A percentile compares a stretch with the other conserved stretches of the same genome.
These are phyloP conservation scores for Coleophoma crateriformis DNA, from an alignment of 2,329 filamentous ascomycete genomes.

Conservation along the genomic window DNA sequence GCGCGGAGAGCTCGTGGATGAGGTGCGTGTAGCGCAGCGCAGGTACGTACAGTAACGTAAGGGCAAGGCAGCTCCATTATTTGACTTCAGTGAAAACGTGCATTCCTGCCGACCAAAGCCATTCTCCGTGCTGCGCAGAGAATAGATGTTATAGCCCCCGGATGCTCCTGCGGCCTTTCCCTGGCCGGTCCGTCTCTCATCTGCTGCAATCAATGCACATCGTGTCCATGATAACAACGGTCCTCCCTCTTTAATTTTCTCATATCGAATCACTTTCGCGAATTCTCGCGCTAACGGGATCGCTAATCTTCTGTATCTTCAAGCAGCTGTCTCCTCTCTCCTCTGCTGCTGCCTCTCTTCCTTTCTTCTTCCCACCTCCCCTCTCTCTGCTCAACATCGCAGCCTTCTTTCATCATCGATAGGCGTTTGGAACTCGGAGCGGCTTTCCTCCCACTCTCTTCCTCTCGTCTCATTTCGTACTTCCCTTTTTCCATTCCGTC, in stretches of 20 bases:
- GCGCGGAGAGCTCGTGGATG: no score
- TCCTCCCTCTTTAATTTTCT: constrained; percentile 1
- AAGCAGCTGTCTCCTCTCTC: constrained; percentile 7
- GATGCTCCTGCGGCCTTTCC: no score
- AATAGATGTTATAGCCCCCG: no score
- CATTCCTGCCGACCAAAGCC: not conserved
- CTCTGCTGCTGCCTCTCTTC: constrained; percentile 14
- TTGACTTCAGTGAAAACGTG: no score
- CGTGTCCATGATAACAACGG: not conserved
- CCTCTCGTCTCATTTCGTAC: constrained; percentile 22
- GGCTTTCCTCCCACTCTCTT: constrained; percentile 26
- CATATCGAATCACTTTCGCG: not conserved
- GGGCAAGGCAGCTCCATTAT: no score
- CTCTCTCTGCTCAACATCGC: constrained; percentile 8
- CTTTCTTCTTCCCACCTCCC: constrained; percentile 4
- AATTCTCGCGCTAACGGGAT: not conserved
- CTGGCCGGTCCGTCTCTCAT: no score
- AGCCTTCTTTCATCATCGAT: constrained; percentile 18
- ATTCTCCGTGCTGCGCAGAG: not conserved
- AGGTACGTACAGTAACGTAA: no score
- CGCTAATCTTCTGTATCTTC: constrained; percentile 4
- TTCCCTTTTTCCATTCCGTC: constrained; percentile 21
- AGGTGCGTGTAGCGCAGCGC: no score
- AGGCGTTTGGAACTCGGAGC: constrained; percentile 25
- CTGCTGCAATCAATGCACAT: no score